Percentiles rank a stretch among this genome's conserved stretches.
phyloP scores from a whole-genome alignment of 352 stramenopile species.

The Globisporangium cederbergense region DNA sequence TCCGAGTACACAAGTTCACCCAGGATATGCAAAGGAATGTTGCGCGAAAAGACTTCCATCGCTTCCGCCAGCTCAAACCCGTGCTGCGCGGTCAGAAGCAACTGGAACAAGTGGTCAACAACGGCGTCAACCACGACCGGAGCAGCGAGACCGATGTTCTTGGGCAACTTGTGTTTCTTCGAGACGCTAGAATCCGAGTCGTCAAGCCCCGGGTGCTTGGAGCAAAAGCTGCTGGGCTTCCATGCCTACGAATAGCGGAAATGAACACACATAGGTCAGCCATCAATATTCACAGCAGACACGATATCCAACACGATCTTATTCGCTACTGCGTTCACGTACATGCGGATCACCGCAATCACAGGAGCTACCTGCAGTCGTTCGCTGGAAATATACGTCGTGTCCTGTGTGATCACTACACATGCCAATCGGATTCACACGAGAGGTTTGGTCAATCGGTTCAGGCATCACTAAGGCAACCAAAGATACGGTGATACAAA shows the following conservation, averaged over 20 bases:
- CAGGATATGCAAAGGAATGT: constrained; percentile 47
- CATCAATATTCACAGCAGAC: background rate
- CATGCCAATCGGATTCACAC: background rate
- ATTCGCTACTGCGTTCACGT: constrained; percentile 10
- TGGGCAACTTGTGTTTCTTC: constrained; percentile 66
- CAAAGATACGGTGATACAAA: background rate
- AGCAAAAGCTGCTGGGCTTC: constrained; percentile 78
- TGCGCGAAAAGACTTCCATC: constrained; percentile 63
- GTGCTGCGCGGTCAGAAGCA: constrained; percentile 61
- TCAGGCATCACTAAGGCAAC: background rate
- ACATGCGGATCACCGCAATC: constrained; percentile 84
- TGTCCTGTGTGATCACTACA: constrained; percentile 66
- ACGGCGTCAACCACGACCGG: constrained; percentile 70
- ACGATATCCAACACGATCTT: too few species aligned
- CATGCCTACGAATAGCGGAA: constrained; percentile 47
- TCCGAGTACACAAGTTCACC: constrained; percentile 27
- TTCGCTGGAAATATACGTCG: constrained; percentile 86
- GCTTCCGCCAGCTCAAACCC: constrained; percentile 67
- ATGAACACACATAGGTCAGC: background rate
- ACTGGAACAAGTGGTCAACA: constrained; percentile 73
- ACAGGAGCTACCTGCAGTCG: constrained; percentile 81
- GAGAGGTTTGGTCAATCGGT: background rate
- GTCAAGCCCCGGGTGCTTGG: constrained; percentile 64
- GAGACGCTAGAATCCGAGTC: constrained; percentile 21
- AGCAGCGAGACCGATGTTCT: constrained; percentile 45